Conservation (phyloP, 768 basidiomycete genomes). For the Mycena albidolilacea region DNA sequence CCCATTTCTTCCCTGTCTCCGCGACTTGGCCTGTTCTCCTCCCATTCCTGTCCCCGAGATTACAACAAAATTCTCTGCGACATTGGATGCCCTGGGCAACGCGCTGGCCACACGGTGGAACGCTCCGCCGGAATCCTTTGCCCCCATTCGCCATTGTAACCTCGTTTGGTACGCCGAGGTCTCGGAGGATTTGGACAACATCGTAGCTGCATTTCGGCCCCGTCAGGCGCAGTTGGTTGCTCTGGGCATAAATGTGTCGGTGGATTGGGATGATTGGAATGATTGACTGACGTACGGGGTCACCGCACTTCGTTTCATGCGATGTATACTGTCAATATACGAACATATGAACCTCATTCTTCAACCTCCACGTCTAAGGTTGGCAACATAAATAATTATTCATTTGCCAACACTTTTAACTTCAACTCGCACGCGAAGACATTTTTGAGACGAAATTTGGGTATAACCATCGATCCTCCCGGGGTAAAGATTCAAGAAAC, state of each 20-base stretch:
- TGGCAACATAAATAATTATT: too few relatives aligned
- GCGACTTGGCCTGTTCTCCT: background rate
- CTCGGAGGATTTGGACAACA: background rate
- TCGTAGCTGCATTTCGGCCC: background rate
- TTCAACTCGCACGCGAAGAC: too few relatives aligned
- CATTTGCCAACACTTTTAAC: too few relatives aligned
- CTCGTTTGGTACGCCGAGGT: background rate
- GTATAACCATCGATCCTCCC: too few relatives aligned
- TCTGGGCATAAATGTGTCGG: background rate
- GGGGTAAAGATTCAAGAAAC: too few relatives aligned
- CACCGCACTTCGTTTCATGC: too few relatives aligned
- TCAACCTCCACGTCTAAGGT: too few relatives aligned
- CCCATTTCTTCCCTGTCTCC: background rate
- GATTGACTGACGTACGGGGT: too few relatives aligned
- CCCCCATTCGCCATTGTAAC: background rate
- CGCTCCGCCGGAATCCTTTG: background rate
- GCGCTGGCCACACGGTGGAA: slow-evolving; percentile 12
- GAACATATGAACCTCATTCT: too few relatives aligned
- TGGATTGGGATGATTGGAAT: too few relatives aligned
- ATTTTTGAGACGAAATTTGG: too few relatives aligned
- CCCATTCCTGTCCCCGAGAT: background rate
- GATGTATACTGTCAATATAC: too few relatives aligned
- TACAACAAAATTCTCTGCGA: slow-evolving; percentile 1
- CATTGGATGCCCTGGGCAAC: background rate
- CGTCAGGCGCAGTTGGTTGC: background rate